Evolutionary conservation across 2,329 filamentous ascomycete genomes (phyloP), one percentile per base, ranked within the genome.

Genomic region (Plectosphaerella sp.): DNA sequence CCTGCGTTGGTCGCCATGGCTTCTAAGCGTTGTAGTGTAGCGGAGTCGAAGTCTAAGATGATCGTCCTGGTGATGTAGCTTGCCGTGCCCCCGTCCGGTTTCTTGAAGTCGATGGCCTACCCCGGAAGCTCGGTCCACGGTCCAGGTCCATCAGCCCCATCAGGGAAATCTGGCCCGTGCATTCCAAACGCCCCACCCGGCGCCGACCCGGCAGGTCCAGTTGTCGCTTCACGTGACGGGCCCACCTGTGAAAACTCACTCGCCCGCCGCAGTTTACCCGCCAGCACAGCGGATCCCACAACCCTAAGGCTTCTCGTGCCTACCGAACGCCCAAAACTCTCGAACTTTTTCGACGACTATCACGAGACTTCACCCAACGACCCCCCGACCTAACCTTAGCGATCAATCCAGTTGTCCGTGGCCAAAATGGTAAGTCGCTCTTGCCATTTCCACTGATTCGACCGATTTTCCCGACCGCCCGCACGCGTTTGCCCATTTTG

Each of bases 1-100:
- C 80, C 74, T 45, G 76, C 72, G 53, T 75, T 70, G 59, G 76
- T 66, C 57, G 79, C 73, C 80, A 84, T 85, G 58, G 48, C 64
- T 45, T 16, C 41, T 41, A 33, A 12, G 8, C 24, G 50, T 51
- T 52, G 28, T 51, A 45, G 22, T 24, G 42, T 14, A 22, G 52
- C 28, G 36, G 36, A 46, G 46, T 55, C 22, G 35, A 37, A 22
- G 16, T 45, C 8, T 33, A 33, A 33, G 28, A 33, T 33, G 28
- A 33, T 33, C 28, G 28, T 33, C 28, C 28, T 33, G 28, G 28
- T 33, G 28, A 33, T 33, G 28, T 33, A 33, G 28, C 28, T 12
- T 33, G 8, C 28, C 28, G 28, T 33, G 28, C 28, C 28, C 28
- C 28, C 8, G 8, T 12, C 28, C 8, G 28, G 28, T 10, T 33